These are phyloP conservation scores for Nigrospora oryzae DNA, from an alignment of 2,329 filamentous ascomycete species.

Conservation along the genomic window DNA sequence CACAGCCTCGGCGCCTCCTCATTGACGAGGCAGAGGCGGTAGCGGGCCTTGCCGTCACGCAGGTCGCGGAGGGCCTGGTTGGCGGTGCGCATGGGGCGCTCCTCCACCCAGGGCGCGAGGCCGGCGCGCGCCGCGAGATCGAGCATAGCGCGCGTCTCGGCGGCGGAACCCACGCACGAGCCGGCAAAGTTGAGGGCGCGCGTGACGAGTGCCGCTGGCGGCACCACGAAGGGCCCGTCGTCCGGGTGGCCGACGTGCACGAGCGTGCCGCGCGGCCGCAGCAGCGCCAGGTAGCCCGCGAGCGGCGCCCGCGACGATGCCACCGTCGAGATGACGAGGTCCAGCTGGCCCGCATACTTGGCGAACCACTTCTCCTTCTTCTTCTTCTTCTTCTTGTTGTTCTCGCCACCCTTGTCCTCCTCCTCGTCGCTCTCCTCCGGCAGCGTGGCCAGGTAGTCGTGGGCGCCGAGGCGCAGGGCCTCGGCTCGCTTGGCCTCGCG, in stretches of 20 bases:
- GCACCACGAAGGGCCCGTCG: slow-evolving; percentile 17
- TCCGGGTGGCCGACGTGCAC: slow-evolving; percentile 59
- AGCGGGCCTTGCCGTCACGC: slow-evolving; percentile 4
- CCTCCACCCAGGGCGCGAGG: slow-evolving; percentile 32
- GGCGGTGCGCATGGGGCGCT: slow-evolving; percentile 7
- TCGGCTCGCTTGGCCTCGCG: slow-evolving; percentile 37
- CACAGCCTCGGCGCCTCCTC: not conserved
- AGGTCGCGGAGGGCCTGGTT: slow-evolving; percentile 5
- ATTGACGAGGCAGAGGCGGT: slow-evolving; percentile 6
- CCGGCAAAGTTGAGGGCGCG: slow-evolving; percentile 40
- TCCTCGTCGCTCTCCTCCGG: slow-evolving; percentile 30
- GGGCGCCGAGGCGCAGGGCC: slow-evolving; percentile 42
- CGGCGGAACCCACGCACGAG: slow-evolving; percentile 29
- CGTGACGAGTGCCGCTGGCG: slow-evolving; percentile 19
- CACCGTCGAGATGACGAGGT: slow-evolving; percentile 46
- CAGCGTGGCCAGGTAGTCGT: slow-evolving; percentile 20
- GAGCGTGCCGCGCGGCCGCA: slow-evolving; percentile 49
- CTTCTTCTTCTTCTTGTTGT: no score
- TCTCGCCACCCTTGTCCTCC: not conserved
- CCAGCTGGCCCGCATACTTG: slow-evolving; percentile 36
- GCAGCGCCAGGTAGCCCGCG: slow-evolving; percentile 45
- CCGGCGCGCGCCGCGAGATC: slow-evolving; percentile 35
- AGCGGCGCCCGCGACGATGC: slow-evolving; percentile 42
- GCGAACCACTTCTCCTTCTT: slow-evolving; percentile 28
- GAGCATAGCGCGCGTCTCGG: slow-evolving; percentile 42